phyloP scores from a whole-genome alignment of 2,329 filamentous ascomycete species.

The Aphanocladium album region DNA sequence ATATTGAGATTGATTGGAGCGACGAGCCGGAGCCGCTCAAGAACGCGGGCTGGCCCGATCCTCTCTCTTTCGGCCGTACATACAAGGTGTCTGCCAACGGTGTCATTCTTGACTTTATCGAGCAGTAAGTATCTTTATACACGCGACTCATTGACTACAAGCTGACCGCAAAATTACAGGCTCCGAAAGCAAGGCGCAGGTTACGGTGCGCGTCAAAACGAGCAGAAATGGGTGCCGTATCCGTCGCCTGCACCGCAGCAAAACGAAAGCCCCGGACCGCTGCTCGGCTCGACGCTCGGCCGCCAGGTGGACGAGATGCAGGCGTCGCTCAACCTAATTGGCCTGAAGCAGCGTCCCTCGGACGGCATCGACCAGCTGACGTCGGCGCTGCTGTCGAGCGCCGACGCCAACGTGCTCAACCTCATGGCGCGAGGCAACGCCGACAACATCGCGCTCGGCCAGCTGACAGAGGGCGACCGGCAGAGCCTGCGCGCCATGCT shows the following conservation, averaged over 20 bases:
- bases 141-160: not conserved
- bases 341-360: constrained; percentile 47
- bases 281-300: constrained; percentile 32
- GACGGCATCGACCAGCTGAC: constrained; percentile 51
- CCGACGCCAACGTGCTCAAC: constrained; percentile 39
- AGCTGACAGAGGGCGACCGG: constrained; percentile 39
- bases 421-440: constrained; percentile 46
- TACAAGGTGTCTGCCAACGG: constrained; percentile 61
- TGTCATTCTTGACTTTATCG: constrained; percentile 68
- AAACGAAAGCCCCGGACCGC: constrained; percentile 14
- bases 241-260: constrained; percentile 20
- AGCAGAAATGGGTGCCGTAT: constrained; percentile 27
- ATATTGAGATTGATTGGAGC: constrained; percentile 62
- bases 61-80: constrained; percentile 57
- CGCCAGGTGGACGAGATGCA: constrained; percentile 58
- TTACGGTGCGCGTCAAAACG: constrained; percentile 27
- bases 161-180: constrained; percentile 20
- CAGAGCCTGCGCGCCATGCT: constrained; percentile 44
- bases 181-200: constrained; percentile 35
- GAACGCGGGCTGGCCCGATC: constrained; percentile 52
- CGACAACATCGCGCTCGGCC: constrained; percentile 34
- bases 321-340: constrained; percentile 58
- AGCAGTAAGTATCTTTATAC: constrained; percentile 41
- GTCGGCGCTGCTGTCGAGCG: constrained; percentile 56
- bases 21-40: constrained; percentile 54